phyloP scores from a whole-genome alignment of 345 rosid species.

The Gossypioides kirkii region DNA sequence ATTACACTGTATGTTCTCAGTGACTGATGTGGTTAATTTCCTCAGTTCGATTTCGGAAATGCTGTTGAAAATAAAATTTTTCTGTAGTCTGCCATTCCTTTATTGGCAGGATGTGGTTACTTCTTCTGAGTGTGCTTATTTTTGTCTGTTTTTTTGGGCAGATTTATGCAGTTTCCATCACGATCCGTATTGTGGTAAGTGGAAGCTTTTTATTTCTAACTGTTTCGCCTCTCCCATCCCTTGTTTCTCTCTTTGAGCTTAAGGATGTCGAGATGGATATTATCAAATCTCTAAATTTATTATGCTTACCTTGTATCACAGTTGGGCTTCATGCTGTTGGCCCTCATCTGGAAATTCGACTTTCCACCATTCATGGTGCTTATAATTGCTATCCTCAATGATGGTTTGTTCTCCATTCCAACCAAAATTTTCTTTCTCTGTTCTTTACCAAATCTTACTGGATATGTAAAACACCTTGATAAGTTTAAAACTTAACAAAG shows the following conservation, averaged over 20 bases:
- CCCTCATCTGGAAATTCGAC: conserved; percentile 94
- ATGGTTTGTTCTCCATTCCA: conserved; percentile 48
- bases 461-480: neutral
- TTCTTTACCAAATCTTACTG: neutral
- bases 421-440: neutral
- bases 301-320: conserved; percentile 24
- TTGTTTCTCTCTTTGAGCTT: neutral
- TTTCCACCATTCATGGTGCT: conserved; percentile 99
- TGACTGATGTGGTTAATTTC: neutral
- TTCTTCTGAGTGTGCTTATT: conserved; percentile 9
- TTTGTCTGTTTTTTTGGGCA: conserved; percentile 31
- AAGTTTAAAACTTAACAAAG: neutral
- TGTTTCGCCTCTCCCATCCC: neutral
- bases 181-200: conserved; percentile 98
- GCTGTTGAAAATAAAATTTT: neutral
- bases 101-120: neutral
- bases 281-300: neutral
- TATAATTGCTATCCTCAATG: conserved; percentile 92
- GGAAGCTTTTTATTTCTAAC: neutral
- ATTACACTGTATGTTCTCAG: conserved; percentile 64
- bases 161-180: conserved; percentile 97
- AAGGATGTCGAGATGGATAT: neutral
- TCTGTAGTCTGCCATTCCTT: neutral
- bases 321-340: conserved; percentile 98
- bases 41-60: neutral